Evolutionary conservation across 2,329 filamentous ascomycete species (phyloP), one percentile per base, ranked within the genome.

Genomic region (Rachicladosporium sp.): DNA sequence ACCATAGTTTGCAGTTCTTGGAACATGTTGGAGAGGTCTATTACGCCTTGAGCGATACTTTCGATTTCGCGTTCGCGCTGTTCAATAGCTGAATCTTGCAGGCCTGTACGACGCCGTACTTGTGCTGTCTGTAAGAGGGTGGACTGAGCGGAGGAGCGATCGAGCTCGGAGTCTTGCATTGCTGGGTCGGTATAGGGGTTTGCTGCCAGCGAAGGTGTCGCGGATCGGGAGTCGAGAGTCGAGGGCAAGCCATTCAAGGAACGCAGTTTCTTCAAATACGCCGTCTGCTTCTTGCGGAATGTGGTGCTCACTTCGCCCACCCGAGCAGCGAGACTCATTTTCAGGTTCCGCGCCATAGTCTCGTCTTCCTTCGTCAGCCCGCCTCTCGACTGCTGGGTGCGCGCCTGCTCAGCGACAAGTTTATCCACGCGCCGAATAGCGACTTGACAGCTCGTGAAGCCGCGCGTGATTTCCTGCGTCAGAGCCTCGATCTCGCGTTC

Each of bases 61-160:
- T 93, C 93, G 53, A 98, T 98, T 62, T 96, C 91, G 31, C 83
- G 80, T 63, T 98, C 91, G 47, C 91, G 83, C 60, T 96, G 91
- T 45, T 80, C 76, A 51, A 98, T 96, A 30, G 77, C 77, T 2
- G 79, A 71, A 57, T 96, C 89, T 55, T 93, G 87, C n/a, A 56
- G 45, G 33, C 67, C 66, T 43, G 79, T 81, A 43, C 79, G 76
- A 41, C 75, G 71, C 49, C 73, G 74, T 53, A 63, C 59, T 40
- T 61, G 59, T 37, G 60, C 69, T 1, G 85, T 84, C 51, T 87
- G 82, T 56, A 88, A 81, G 2, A 96, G 72, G 0, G 89, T 86
- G 0, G 82, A 82, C 61, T 95, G 87, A 1, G 89, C 94, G 56
- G 91, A 93, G 5, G 80, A 86, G 50, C 86, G 81, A 64, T 98